Conservation (phyloP, 2,329 filamentous ascomycete species). For the Balansia obtecta region DNA sequence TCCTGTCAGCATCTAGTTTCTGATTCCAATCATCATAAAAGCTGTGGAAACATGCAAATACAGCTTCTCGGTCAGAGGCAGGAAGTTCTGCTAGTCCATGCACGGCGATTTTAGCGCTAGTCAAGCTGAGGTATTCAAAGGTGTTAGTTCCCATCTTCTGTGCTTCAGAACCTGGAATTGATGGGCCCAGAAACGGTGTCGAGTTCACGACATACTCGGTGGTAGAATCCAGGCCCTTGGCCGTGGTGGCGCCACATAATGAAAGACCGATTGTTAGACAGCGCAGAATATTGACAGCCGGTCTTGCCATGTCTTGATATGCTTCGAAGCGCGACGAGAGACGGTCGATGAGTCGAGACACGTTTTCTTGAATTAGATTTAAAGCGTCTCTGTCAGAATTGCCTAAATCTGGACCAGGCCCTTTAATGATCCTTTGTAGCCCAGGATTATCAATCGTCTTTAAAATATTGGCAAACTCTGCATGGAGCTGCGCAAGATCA, state of each 20-base stretch:
- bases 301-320: slow-evolving; percentile 76
- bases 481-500: slow-evolving; percentile 60
- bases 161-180: slow-evolving; percentile 16
- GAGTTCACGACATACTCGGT: slow-evolving; percentile 28
- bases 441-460: slow-evolving; percentile 42
- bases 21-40: slow-evolving; percentile 74
- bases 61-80: slow-evolving; percentile 31
- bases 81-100: slow-evolving; percentile 33
- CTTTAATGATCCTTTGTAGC: slow-evolving; percentile 1
- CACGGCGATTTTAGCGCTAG: slow-evolving; percentile 26
- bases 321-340: slow-evolving; percentile 58
- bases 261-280: slow-evolving; percentile 67
- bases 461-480: slow-evolving; percentile 69
- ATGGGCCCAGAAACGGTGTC: slow-evolving; percentile 45
- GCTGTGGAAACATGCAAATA: slow-evolving; percentile 55
- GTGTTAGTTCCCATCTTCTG: slow-evolving; percentile 13
- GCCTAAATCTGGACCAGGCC: slow-evolving; percentile 11
- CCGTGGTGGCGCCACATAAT: slow-evolving; percentile 35
- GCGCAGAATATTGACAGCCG: slow-evolving; percentile 66
- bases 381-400: slow-evolving; percentile 24
- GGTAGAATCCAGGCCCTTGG: slow-evolving; percentile 25
- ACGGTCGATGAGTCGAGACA: slow-evolving; percentile 58
- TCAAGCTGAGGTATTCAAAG: slow-evolving; percentile 32
- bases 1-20: slow-evolving; percentile 63
- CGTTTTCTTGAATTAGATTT: slow-evolving; percentile 38